phyloP scores from a whole-genome alignment of 1,139 yeast species.

The Saccharomyces hybrid region DNA sequence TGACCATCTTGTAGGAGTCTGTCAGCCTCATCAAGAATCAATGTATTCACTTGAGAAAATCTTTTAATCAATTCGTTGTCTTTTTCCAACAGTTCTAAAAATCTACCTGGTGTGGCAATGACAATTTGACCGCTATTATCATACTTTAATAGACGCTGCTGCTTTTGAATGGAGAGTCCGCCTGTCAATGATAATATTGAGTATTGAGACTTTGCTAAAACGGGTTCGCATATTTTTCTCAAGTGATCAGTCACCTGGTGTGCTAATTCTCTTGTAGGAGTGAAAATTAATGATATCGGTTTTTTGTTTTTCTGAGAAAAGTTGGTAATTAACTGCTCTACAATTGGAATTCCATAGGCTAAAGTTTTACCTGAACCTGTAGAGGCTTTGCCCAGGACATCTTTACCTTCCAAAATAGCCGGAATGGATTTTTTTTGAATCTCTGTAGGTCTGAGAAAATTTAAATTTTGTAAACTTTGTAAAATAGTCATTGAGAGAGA shows the following conservation, averaged over 20 bases:
- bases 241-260: conserved; percentile 87
- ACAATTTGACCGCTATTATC: conserved; percentile 64
- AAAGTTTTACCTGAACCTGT: conserved; percentile 98
- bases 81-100: conserved; percentile 70
- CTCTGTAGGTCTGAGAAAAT: conserved; percentile 67
- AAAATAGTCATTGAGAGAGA: conserved; percentile 47
- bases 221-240: conserved; percentile 34
- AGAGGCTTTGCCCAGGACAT: conserved; percentile 90
- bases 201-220: conserved; percentile 57
- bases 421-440: conserved; percentile 81
- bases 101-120: conserved; percentile 96
- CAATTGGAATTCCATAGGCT: conserved; percentile 91
- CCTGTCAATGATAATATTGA: conserved; percentile 80
- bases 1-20: conserved; percentile 92
- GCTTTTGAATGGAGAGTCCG: conserved; percentile 89
- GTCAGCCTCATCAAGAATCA: conserved; percentile 97
- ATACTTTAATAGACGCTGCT: conserved; percentile 64
- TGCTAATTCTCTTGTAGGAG: conserved; percentile 96
- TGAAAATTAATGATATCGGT: conserved; percentile 76
- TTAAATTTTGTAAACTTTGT: conserved; percentile 51
- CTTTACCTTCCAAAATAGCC: conserved; percentile 59
- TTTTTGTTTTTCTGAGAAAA: conserved; percentile 18
- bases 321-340: conserved; percentile 49
- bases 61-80: conserved; percentile 47
- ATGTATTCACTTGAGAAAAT: conserved; percentile 55